Evolutionary conservation across 306 rosid genomes (phyloP).

Genomic region (Vigna mungo): DNA sequence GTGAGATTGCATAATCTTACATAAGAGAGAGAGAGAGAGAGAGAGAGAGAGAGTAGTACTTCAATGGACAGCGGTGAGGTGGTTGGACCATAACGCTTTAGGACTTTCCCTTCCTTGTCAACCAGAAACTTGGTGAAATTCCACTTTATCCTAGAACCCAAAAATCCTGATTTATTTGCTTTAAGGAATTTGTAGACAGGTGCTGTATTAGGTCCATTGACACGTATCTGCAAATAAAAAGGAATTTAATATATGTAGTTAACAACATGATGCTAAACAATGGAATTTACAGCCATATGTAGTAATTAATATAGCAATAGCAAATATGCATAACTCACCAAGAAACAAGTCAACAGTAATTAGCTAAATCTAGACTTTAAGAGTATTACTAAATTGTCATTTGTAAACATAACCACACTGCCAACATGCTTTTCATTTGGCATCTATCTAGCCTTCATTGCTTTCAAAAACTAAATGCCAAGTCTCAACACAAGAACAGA

Average conservation of each 20-base stretch:
- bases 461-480: slow-evolving; percentile 25
- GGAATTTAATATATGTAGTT: slow-evolving; percentile 17
- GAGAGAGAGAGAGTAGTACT: slow-evolving; percentile 50
- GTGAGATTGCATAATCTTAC: slow-evolving; percentile 21
- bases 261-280: background rate
- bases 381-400: slow-evolving; percentile 28
- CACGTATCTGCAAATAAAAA: slow-evolving; percentile 59
- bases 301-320: background rate
- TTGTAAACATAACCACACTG: slow-evolving; percentile 36
- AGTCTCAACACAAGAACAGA: background rate
- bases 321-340: background rate
- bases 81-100: slow-evolving; percentile 66
- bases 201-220: slow-evolving; percentile 69
- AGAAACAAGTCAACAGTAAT: background rate
- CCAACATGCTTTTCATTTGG: background rate
- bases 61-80: slow-evolving; percentile 68
- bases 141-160: slow-evolving; percentile 84
- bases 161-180: slow-evolving; percentile 60
- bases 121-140: slow-evolving; percentile 92
- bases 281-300: background rate
- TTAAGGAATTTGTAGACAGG: slow-evolving; percentile 85
- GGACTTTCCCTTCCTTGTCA: slow-evolving; percentile 69
- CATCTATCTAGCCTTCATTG: slow-evolving; percentile 1
- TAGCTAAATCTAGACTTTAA: slow-evolving; percentile 7
- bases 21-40: background rate